phyloP scores from a whole-genome alignment of 2,329 filamentous ascomycete species.

The Pseudonectria buxi region DNA sequence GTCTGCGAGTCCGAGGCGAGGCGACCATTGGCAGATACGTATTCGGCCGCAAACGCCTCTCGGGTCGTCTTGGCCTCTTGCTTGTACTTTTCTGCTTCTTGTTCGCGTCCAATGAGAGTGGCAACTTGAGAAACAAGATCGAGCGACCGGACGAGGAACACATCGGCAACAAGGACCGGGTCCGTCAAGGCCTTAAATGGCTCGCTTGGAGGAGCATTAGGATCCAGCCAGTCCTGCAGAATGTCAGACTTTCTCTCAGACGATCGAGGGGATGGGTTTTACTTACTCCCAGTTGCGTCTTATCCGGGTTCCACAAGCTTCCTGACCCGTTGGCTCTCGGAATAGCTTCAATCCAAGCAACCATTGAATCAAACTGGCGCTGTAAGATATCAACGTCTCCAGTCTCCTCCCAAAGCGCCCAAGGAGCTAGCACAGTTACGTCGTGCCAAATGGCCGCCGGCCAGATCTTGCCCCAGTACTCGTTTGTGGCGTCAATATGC shows the following conservation, averaged over 20 bases:
- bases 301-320: conserved; percentile 31
- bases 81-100: conserved; percentile 17
- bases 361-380: conserved; percentile 31
- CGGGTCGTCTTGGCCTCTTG: conserved; percentile 14
- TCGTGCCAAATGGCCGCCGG: conserved; percentile 34
- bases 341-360: conserved; percentile 28
- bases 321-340: conserved; percentile 27
- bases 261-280: conserved; percentile 11
- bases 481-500: neutral
- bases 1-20: conserved; percentile 18
- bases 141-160: conserved; percentile 38
- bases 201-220: conserved; percentile 31
- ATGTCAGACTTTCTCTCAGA: conserved; percentile 1
- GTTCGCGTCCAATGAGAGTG: conserved; percentile 20
- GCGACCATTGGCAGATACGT: conserved; percentile 21
- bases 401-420: conserved; percentile 29
- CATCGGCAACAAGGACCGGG: conserved; percentile 35
- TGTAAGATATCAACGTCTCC: conserved; percentile 29
- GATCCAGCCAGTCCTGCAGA: conserved; percentile 40
- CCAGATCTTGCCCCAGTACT: conserved; percentile 1
- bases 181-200: conserved; percentile 33
- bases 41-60: conserved; percentile 24
- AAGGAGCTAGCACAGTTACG: conserved; percentile 30
- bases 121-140: conserved; percentile 29
- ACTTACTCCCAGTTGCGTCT: conserved; percentile 5